phyloP scores from a whole-genome alignment of 495 filamentous ascomycete genomes.

The Hyaloscypha finlandica region DNA sequence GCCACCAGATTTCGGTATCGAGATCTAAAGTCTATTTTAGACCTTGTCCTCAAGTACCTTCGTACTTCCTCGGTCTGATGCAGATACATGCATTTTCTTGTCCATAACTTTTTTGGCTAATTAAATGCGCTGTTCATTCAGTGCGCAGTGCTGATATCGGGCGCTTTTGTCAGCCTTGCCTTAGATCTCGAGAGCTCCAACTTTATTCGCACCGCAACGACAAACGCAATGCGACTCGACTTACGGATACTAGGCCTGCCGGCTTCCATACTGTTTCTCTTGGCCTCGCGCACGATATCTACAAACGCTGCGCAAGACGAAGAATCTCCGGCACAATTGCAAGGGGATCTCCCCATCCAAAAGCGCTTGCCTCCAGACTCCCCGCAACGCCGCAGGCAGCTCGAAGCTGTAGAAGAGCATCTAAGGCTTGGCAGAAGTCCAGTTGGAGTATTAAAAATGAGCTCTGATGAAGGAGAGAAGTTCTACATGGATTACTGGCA shows the following conservation, averaged over 20 bases:
- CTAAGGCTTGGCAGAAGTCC: slow-evolving; percentile 37
- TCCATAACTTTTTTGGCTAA: background rate
- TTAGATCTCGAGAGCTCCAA: background rate
- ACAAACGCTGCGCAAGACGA: slow-evolving; percentile 4
- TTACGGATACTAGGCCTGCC: slow-evolving; percentile 45
- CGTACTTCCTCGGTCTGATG: background rate
- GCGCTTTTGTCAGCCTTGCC: background rate
- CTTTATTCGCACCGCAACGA: background rate
- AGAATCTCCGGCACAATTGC: slow-evolving; percentile 37
- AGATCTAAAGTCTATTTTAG: background rate
- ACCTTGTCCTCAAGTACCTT: background rate
- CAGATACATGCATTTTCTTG: background rate
- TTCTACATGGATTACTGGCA: slow-evolving; percentile 70
- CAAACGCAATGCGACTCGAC: slow-evolving; percentile 41
- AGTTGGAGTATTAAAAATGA: slow-evolving; percentile 72
- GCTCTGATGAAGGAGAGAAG: slow-evolving; percentile 78
- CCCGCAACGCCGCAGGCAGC: slow-evolving; percentile 34
- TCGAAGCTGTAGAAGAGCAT: slow-evolving; percentile 37
- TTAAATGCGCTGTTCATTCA: background rate
- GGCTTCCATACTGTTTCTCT: slow-evolving; percentile 50
- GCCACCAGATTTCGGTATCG: slow-evolving; percentile 4
- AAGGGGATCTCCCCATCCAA: slow-evolving; percentile 32
- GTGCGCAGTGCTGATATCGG: background rate
- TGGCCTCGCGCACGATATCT: slow-evolving; percentile 27
- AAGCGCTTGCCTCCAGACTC: slow-evolving; percentile 43